Evolutionary conservation across 306 rosid genomes (phyloP).

Genomic region (Begonia fuchsioides): DNA sequence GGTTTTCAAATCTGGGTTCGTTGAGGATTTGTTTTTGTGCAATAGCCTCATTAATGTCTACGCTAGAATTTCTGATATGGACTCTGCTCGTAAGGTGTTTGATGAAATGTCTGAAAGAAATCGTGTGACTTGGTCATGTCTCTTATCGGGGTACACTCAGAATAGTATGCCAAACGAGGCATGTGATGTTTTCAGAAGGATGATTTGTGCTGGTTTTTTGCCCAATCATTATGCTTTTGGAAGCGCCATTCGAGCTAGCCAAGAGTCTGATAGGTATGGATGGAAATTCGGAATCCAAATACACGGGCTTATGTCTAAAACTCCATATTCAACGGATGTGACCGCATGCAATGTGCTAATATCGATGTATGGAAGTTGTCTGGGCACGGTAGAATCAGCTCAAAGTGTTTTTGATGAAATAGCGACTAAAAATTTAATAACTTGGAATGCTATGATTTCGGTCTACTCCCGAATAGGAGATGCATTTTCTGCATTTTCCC

Average conservation of each 20-base stretch:
- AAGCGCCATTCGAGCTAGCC: conserved; percentile 76
- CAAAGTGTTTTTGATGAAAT: conserved; percentile 43
- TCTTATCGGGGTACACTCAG: conserved; percentile 58
- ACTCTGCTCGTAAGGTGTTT: conserved; percentile 42
- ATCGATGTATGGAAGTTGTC: conserved; percentile 60
- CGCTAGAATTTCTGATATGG: conserved; percentile 28
- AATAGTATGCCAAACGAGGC: conserved; percentile 48
- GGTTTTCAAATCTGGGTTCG: conserved; percentile 43
- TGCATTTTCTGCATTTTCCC: conserved; percentile 40
- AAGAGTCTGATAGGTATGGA: conserved; percentile 25
- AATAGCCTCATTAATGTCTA: conserved; percentile 63
- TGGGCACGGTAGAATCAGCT: conserved; percentile 38
- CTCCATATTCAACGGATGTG: conserved; percentile 30
- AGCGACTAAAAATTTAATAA: conserved; percentile 26
- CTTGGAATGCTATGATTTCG: conserved; percentile 84
- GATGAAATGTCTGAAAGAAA: conserved; percentile 63
- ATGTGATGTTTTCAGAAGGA: conserved; percentile 33
- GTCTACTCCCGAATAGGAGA: conserved; percentile 59
- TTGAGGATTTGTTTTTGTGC: conserved; percentile 41
- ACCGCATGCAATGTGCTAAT: conserved; percentile 57
- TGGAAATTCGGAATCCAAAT: conserved; percentile 53
- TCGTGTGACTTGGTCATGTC: conserved; percentile 61
- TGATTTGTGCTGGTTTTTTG: conserved; percentile 29
- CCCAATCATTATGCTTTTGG: conserved; percentile 59
- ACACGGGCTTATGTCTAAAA: conserved; percentile 52